phyloP scores from a whole-genome alignment of 768 basidiomycete species.

The Auricularia cornea region DNA sequence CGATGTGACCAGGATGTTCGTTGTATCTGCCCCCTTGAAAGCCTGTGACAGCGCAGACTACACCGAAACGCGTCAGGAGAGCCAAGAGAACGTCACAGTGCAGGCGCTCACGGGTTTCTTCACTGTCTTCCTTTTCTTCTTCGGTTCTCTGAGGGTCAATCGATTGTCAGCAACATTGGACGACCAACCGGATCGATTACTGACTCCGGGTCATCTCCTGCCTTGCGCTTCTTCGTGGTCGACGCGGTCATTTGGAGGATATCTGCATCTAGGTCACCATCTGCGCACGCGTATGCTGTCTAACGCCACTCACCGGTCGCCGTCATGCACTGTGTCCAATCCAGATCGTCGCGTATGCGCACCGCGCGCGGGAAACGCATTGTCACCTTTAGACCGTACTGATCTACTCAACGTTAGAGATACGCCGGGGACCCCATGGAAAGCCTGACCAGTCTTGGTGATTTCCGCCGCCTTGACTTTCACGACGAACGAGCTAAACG shows the following conservation, averaged over 20 bases:
- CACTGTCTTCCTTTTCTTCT: conserved; percentile 53
- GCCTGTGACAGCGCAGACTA: conserved; percentile 56
- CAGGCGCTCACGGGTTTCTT: conserved; percentile 39
- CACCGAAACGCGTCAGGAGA: neutral
- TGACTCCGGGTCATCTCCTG: conserved; percentile 52
- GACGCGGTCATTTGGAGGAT: conserved; percentile 51
- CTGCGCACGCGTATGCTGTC: no score
- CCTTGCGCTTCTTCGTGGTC: conserved; percentile 67
- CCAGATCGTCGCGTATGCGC: conserved; percentile 70
- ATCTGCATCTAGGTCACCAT: conserved; percentile 29
- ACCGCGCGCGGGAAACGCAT: conserved; percentile 92
- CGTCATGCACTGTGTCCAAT: conserved; percentile 61
- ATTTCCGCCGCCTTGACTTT: conserved; percentile 94
- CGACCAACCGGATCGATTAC: neutral
- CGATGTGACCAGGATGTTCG: conserved; percentile 49
- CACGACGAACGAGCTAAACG: conserved; percentile 77
- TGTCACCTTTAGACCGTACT: conserved; percentile 78
- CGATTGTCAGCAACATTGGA: neutral
- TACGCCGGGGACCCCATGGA: neutral
- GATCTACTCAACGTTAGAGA: conserved; percentile 37
- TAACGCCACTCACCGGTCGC: conserved; percentile 52
- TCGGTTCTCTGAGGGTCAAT: conserved; percentile 24
- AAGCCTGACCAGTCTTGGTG: conserved; percentile 49
- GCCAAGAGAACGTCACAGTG: neutral
- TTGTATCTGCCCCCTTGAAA: conserved; percentile 56